Percentiles rank a stretch among this genome's conserved stretches.
Conservation (phyloP, 2,329 filamentous ascomycete species). For the Xylariales sp. region DNA sequence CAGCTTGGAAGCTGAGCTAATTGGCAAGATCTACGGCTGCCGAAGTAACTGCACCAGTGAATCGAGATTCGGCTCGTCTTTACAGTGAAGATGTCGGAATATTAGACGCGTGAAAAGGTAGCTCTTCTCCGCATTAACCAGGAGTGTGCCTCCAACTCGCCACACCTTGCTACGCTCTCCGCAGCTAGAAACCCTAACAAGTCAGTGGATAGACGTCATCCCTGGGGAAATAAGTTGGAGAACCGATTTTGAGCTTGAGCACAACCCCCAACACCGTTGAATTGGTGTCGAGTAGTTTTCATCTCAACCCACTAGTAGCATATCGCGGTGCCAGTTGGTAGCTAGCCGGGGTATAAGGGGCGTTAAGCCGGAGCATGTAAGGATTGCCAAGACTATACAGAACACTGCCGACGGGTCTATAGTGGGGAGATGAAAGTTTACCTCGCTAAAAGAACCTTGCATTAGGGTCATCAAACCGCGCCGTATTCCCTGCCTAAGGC, state of each 20-base stretch:
- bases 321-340: no score
- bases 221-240: constrained; percentile 36
- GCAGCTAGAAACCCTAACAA: constrained; percentile 5
- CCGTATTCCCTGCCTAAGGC: no score
- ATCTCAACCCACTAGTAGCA: background rate
- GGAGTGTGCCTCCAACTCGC: constrained; percentile 12
- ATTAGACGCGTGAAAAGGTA: no score
- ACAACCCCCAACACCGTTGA: constrained; percentile 44
- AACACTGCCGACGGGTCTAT: no score
- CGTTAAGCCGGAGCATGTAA: no score
- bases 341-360: no score
- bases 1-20: constrained; percentile 53
- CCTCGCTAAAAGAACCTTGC: no score
- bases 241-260: constrained; percentile 28
- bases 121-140: constrained; percentile 6
- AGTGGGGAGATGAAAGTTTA: no score
- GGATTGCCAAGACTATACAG: no score
- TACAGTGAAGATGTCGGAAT: background rate
- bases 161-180: constrained; percentile 9
- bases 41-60: background rate
- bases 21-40: background rate
- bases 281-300: background rate
- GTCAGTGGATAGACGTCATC: constrained; percentile 13
- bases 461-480: no score
- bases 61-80: constrained; percentile 8